Base-by-base conservation (phyloP, 1,139 yeast species). In the Wickerhamomyces sp. region DNA sequence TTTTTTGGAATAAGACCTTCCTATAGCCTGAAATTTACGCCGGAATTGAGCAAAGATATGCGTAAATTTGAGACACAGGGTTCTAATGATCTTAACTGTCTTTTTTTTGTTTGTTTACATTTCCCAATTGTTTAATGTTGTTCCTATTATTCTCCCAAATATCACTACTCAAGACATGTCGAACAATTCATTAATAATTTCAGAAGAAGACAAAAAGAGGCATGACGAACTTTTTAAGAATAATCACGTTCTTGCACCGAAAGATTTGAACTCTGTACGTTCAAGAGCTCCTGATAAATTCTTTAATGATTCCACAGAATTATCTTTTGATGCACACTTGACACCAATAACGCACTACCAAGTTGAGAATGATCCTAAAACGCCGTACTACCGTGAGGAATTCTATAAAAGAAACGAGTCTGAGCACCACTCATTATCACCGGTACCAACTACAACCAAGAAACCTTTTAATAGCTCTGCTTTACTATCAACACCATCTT, bases 331-430 rank as follows among this genome's bases (percentile, higher is more conserved):
- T 12, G 41, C 28, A 5, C 33, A 44, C 13, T 16, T 52, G 7
- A 46, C 54, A 7, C 48, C 49, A 3, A 31, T 53, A 4, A 44
- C 49, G 7, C 44, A 40, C 22, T 13, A 36, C 1, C 43, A 48
- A 7, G 44, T 51, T 15, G 48, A 39, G 6, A 45, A 48, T 28
- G 45, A 52, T 28, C 56, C 57, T 15, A 45, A 49, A 28, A 52
- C 58, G 1, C 57, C 58, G 2, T 21, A 30, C 8, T 34, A 38
- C 17, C 45, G 57, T 33, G 41, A 40, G 10, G 46, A 47, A 34
- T 46, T 26, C 29, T 31, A 29, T 22, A 26, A 35, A 34, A 33
- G 27, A 24, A 7, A 31, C n/a, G 17, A 31, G 16, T 14, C 35
- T 10, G 14, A 41, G 17, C 27, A 16, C 7, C 28, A 22, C 20